Evolutionary conservation across 225 moss, liverwort and hornwort species (phyloP).

Genomic region (Marchantia paleacea): DNA sequence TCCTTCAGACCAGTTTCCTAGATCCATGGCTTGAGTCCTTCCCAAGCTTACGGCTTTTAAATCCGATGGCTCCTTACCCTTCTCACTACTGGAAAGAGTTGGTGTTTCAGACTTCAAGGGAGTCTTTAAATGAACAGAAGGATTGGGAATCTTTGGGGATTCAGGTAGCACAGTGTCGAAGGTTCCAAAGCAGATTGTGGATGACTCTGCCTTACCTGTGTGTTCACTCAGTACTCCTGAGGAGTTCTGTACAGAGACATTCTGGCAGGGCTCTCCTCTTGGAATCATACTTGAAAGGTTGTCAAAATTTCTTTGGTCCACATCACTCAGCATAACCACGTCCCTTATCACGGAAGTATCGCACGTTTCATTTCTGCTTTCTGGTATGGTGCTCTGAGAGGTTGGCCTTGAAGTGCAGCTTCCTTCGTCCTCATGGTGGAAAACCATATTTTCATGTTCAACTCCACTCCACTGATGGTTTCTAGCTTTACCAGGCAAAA

Average conservation of each 20-base stretch:
- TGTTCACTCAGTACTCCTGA: not conserved
- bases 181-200: constrained; percentile 40
- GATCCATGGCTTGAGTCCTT: not conserved
- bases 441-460: not conserved
- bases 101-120: not conserved
- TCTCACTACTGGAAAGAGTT: not conserved
- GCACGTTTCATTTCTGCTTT: not conserved
- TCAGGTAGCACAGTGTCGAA: constrained; percentile 32
- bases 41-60: not conserved
- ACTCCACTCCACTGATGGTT: not conserved
- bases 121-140: constrained; percentile 6
- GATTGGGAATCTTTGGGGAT: not conserved
- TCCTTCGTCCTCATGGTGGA: not conserved
- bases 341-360: not conserved
- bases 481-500: not conserved
- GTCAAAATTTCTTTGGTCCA: not conserved
- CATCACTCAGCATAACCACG: not conserved
- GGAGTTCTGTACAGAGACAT: not conserved
- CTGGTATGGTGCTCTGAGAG: not conserved
- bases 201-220: constrained; percentile 9
- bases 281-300: not conserved
- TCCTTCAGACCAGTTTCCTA: constrained; percentile 19
- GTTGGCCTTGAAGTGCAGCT: not conserved
- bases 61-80: not conserved
- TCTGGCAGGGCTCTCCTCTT: not conserved